Evolutionary conservation across 2,329 filamentous ascomycete species (phyloP).

Genomic region (Fusarium graminum): DNA sequence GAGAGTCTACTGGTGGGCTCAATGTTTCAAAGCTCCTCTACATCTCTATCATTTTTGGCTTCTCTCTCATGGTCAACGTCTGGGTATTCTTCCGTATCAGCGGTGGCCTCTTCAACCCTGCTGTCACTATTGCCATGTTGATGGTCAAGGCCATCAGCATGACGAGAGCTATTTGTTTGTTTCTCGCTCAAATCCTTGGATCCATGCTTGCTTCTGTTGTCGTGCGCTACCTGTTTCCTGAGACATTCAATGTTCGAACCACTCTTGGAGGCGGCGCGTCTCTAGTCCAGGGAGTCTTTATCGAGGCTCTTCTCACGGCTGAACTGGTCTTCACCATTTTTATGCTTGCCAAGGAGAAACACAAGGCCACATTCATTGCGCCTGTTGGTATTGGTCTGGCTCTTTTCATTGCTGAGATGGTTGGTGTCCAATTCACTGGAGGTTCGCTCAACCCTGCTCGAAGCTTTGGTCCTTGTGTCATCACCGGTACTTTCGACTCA

Average conservation of each 20-base stretch:
- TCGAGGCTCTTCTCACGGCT: constrained; percentile 63
- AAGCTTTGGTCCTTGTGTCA: constrained; percentile 61
- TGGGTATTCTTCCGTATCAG: constrained; percentile 64
- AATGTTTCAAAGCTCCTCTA: constrained; percentile 59
- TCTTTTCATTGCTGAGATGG: constrained; percentile 61
- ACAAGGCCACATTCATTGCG: constrained; percentile 61
- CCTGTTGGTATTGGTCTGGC: constrained; percentile 63
- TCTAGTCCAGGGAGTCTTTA: constrained; percentile 61
- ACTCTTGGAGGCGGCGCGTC: constrained; percentile 56
- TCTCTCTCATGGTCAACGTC: constrained; percentile 61
- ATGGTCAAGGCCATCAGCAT: constrained; percentile 63
- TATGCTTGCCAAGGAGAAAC: constrained; percentile 66
- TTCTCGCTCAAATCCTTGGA: constrained; percentile 64
- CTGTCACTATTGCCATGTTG: constrained; percentile 64
- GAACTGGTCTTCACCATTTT: constrained; percentile 64
- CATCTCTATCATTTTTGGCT: constrained; percentile 58
- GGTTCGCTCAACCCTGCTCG: constrained; percentile 63
- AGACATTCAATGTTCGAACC: constrained; percentile 58
- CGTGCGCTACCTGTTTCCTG: constrained; percentile 59
- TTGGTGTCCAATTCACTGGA: constrained; percentile 63
- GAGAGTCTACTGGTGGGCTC: constrained; percentile 59
- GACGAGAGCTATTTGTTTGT: constrained; percentile 61
- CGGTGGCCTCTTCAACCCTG: constrained; percentile 55
- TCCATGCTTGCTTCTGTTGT: constrained; percentile 60
- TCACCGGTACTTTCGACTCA: constrained; percentile 56